A percentile compares a stretch with the other conserved stretches of the same genome.
Conservation (phyloP, 352 stramenopile genomes). For the Globisporangium abappressorium region DNA sequence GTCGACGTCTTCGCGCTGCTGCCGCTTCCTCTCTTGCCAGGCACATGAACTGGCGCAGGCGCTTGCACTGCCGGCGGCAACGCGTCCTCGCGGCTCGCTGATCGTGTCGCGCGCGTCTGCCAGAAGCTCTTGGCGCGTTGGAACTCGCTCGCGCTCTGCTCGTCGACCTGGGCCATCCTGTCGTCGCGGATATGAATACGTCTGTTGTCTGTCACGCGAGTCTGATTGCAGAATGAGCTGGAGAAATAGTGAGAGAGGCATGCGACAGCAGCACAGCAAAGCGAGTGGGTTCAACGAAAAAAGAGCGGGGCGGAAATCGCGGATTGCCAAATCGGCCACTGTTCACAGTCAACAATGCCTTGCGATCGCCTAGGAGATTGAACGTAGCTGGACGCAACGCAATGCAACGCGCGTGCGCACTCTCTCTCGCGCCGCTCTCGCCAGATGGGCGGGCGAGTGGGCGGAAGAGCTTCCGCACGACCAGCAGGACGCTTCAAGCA, state of each 20-base stretch:
- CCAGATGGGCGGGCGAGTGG: not conserved
- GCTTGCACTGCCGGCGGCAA: not conserved
- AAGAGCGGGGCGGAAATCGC: not conserved
- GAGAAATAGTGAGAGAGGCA: no score
- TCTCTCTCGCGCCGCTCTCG: not conserved
- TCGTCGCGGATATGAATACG: not conserved
- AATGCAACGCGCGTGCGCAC: not conserved
- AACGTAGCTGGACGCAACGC: not conserved
- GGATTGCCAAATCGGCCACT: conserved; percentile 1
- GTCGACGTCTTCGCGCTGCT: not conserved
- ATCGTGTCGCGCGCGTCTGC: conserved; percentile 50
- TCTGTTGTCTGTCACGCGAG: not conserved
- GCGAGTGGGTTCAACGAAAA: not conserved
- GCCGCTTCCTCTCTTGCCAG: conserved; percentile 3
- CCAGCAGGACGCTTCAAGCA: not conserved
- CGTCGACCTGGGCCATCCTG: not conserved
- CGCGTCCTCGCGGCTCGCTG: conserved; percentile 20
- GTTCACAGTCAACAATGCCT: not conserved
- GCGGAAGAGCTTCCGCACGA: conserved; percentile 1
- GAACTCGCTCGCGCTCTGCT: conserved; percentile 28
- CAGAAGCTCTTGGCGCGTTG: conserved; percentile 62
- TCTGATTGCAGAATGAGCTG: conserved; percentile 11
- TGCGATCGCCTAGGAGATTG: not conserved
- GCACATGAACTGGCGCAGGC: not conserved
- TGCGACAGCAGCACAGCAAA: not conserved